phyloP scores from a whole-genome alignment of 1,284 basidiomycete species.

The Xerocomus minutiporus region DNA sequence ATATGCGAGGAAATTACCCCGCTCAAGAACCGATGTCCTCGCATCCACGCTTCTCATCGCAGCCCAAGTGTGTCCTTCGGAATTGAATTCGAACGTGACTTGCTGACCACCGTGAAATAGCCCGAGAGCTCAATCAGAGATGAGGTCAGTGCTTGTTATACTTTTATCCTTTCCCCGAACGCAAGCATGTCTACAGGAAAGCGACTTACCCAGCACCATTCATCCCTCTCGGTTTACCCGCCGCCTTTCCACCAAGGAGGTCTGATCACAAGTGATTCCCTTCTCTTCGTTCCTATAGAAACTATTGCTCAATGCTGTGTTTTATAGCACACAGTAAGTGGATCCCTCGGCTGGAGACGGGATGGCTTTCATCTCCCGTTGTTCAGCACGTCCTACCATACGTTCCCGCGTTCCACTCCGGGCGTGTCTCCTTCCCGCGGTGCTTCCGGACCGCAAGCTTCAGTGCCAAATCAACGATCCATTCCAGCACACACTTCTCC shows the following conservation, averaged over 20 bases:
- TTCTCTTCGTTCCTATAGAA: background rate
- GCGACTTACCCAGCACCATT: conserved; percentile 17
- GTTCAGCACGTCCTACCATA: conserved; percentile 26
- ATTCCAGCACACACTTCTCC: conserved; percentile 2
- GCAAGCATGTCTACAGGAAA: conserved; percentile 12
- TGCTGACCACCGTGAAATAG: conserved; percentile 13
- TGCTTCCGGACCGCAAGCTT: background rate
- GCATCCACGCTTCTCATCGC: conserved; percentile 12
- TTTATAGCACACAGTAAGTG: conserved; percentile 25
- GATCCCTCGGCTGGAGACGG: conserved; percentile 7
- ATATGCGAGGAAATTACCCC: conserved; percentile 18
- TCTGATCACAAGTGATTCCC: conserved; percentile 18
- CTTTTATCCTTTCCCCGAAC: background rate
- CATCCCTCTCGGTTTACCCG: conserved; percentile 16
- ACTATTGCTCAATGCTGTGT: conserved; percentile 6
- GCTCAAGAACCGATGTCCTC: conserved; percentile 15
- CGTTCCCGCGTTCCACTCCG: conserved; percentile 25
- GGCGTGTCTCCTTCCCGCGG: background rate
- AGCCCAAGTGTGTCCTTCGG: conserved; percentile 17
- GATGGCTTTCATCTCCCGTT: conserved; percentile 14
- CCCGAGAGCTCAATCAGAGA: conserved; percentile 8
- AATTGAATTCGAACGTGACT: background rate
- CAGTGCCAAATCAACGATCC: conserved; percentile 1
- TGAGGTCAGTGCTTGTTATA: conserved; percentile 10
- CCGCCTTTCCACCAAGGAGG: conserved; percentile 14